These are phyloP conservation scores for Mucor plumbeus DNA, from an alignment of 371 early-diverging fungal genomes.

Conservation along the genomic window DNA sequence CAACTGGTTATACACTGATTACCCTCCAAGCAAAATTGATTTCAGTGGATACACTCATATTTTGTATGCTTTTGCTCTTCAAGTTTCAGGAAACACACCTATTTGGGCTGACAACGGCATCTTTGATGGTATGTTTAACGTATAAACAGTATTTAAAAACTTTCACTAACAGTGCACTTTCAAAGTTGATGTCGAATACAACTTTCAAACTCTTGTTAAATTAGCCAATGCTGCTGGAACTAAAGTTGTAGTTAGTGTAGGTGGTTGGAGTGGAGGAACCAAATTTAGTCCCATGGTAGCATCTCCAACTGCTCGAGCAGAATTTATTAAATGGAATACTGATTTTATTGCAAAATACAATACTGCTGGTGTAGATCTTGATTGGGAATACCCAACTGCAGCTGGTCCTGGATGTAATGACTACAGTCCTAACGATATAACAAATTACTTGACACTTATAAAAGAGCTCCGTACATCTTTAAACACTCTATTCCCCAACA, in stretches of 20 bases:
- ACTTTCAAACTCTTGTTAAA: conserved; percentile 26
- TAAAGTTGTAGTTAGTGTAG: conserved; percentile 63
- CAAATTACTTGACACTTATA: conserved; percentile 58
- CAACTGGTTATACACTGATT: conserved; percentile 47
- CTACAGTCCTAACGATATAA: conserved; percentile 44
- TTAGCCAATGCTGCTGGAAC: conserved; percentile 52
- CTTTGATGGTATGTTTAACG: conserved; percentile 9
- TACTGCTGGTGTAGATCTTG: conserved; percentile 60
- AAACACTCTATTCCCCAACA: conserved; percentile 41
- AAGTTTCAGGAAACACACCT: conserved; percentile 8
- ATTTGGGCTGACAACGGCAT: conserved; percentile 16
- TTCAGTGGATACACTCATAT: conserved; percentile 47
- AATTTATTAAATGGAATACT: conserved; percentile 53
- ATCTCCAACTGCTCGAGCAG: conserved; percentile 36
- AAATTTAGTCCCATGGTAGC: conserved; percentile 60
- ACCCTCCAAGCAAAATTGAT: conserved; percentile 31
- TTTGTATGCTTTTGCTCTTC: conserved; percentile 40
- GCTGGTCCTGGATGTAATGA: conserved; percentile 61
- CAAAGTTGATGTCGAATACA: neutral
- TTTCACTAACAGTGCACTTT: too few species aligned
- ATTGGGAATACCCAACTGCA: conserved; percentile 53
- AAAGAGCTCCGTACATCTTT: conserved; percentile 65
- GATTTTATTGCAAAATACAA: conserved; percentile 48
- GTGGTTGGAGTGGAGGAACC: conserved; percentile 70
- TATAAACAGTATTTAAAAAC: neutral